phyloP scores from a whole-genome alignment of 371 early-diverging fungal genomes.

The Mucor racemosus region DNA sequence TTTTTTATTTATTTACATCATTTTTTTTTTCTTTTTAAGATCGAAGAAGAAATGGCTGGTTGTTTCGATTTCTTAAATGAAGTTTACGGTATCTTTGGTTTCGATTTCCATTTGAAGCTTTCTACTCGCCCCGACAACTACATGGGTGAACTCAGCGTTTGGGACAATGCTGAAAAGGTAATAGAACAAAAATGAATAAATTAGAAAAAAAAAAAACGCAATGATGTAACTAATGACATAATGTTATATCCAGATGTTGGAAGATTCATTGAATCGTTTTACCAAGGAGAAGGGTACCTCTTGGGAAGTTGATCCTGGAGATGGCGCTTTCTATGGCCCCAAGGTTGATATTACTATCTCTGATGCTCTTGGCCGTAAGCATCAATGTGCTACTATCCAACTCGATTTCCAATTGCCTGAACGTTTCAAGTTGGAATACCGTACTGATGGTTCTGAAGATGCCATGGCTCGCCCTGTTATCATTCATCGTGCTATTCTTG shows the following conservation, averaged over 20 bases:
- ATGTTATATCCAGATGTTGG: slow-evolving; percentile 55
- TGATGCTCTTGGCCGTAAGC: slow-evolving; percentile 93
- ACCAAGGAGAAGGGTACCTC: slow-evolving; percentile 52
- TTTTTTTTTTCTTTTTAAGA: slow-evolving; percentile 22
- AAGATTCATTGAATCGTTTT: slow-evolving; percentile 79
- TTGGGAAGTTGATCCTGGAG: slow-evolving; percentile 97
- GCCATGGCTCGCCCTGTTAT: slow-evolving; percentile 91
- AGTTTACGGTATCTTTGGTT: slow-evolving; percentile 92
- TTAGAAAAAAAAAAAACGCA: neutral
- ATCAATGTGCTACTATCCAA: slow-evolving; percentile 99
- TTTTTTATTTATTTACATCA: neutral
- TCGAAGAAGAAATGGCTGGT: slow-evolving; percentile 76
- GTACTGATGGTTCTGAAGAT: slow-evolving; percentile 58
- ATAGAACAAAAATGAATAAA: slow-evolving; percentile 33
- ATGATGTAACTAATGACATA: slow-evolving; percentile 10
- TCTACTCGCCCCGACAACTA: slow-evolving; percentile 99
- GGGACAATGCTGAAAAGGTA: slow-evolving; percentile 95
- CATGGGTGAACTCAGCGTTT: slow-evolving; percentile 92
- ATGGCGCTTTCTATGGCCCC: slow-evolving; percentile 99
- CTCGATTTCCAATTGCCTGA: slow-evolving; percentile 97
- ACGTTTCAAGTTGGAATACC: slow-evolving; percentile 92
- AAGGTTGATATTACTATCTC: slow-evolving; percentile 99
- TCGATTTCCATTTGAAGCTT: slow-evolving; percentile 88
- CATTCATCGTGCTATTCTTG: slow-evolving; percentile 99
- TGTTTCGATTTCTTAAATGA: slow-evolving; percentile 85